Conservation (phyloP, 257 asterid species). For the Fraxinus anomala region DNA sequence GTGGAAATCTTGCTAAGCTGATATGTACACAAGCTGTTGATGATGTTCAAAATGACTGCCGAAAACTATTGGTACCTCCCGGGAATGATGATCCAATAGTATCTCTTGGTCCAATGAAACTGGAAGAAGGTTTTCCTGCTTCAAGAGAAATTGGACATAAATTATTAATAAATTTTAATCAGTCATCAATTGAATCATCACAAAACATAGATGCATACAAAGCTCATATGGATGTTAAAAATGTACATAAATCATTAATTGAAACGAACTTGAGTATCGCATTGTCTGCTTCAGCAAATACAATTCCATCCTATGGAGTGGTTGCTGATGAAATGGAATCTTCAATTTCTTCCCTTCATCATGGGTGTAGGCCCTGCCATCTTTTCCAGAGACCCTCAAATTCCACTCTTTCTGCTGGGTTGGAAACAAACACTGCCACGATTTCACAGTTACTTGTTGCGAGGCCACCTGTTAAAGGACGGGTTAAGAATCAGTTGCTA, state of each 20-base stretch:
- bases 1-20: slow-evolving; percentile 40
- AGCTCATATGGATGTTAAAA: slow-evolving; percentile 33
- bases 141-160: slow-evolving; percentile 48
- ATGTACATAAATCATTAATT: slow-evolving; percentile 46
- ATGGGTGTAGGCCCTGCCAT: slow-evolving; percentile 59
- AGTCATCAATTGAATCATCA: slow-evolving; percentile 39
- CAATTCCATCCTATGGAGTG: slow-evolving; percentile 36
- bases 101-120: slow-evolving; percentile 39
- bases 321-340: slow-evolving; percentile 56
- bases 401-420: slow-evolving; percentile 49
- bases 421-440: slow-evolving; percentile 50
- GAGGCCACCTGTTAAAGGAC: slow-evolving; percentile 94
- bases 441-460: slow-evolving; percentile 77
- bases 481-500: slow-evolving; percentile 87
- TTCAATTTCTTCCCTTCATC: slow-evolving; percentile 54
- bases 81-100: slow-evolving; percentile 36
- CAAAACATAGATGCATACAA: slow-evolving; percentile 37
- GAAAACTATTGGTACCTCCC: slow-evolving; percentile 32
- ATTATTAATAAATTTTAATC: slow-evolving; percentile 38
- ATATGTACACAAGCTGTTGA: slow-evolving; percentile 41
- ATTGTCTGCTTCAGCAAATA: slow-evolving; percentile 53
- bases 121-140: slow-evolving; percentile 31
- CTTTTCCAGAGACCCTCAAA: slow-evolving; percentile 72
- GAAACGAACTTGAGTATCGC: slow-evolving; percentile 80
- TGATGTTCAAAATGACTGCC: slow-evolving; percentile 37